Base-by-base conservation (phyloP, 129 eudicot species). In the Flaveria linearis region DNA sequence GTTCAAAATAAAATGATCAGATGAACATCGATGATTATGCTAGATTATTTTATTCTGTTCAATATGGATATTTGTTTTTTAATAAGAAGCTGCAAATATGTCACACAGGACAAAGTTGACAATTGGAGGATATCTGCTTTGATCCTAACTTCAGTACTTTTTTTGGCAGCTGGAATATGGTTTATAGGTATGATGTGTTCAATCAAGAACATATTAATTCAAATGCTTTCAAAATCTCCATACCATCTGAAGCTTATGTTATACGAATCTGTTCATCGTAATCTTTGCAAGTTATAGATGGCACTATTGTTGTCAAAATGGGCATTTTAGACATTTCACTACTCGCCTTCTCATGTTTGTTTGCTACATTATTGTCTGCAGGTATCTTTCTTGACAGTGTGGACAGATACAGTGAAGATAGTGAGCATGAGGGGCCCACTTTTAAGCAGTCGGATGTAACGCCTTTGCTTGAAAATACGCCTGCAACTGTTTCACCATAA, bases 71-170 rank as follows among this genome's bases (percentile, higher is more conserved):
- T n/a, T 33, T 36, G 47, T 67, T 64, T 22, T 36, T 72, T 20
- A 46, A 47, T 36, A 49, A 62, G 28, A 49, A 51, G 60, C 41
- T 26, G 67, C 43, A 45, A 23, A 63, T 63, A 22, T 42, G 18
- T 68, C 18, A 33, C 80, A 47, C 87, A 91, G 97, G 97, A 91
- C 79, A 80, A 76, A n/a, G 69, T 91, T 52, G 69, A 87, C 72
- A 88, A 88, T 74, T 91, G 97, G 97, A 88, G 97, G 81, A 76
- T 16, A 28, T 83, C 96, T 49, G 84, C 92, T 64, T 81, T 91
- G 75, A 57, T 77, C 58, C 68, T 91, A 69, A 88, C 90, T 18
- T 83, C 97, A 2, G 42, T 91, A 57, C 71, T 91, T 26, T 91
- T 91, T 68, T 62, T 91, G 81, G 90, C 95, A 6, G 82, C 97